Base-by-base conservation (phyloP, 2,329 filamentous ascomycete species). In the Fusarium beomiforme region DNA sequence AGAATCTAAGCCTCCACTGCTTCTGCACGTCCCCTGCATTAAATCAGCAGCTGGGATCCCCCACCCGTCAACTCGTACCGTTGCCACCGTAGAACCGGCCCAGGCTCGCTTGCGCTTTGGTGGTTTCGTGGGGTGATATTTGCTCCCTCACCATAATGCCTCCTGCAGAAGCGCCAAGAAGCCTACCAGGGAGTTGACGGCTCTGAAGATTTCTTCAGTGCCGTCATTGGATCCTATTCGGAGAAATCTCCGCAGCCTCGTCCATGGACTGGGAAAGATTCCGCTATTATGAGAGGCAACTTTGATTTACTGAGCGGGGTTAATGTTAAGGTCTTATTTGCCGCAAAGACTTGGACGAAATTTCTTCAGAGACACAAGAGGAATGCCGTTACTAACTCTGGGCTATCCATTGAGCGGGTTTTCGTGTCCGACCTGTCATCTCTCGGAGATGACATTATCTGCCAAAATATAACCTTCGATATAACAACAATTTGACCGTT, bases 41-140 rank as follows among this genome's bases (percentile, higher is more conserved):
- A 69, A 61, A 67, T 63, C 66, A 76, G 72, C 64, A 70, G 63
- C 53, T 67, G 54, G 70, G 60, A 70, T 68, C 71, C 47, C 74
- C 64, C 63, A 54, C 69, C 65, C 58, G 50, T 58, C 55, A 65
- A 62, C 66, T 75, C 72, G 67, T 67, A 76, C 74, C 75, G 75
- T 69, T 50, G 54, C 66, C 74, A 76, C 73, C 75, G 75, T 51
- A 63, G 59, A 59, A 42, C 71, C 50, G 67, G 72, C 60, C 63
- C 47, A 64, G 55, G 69, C 72, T 76, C 72, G 74, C 74, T 76
- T 76, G 56, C 50, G 42, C 14, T 61, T 61, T 70, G 44, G 44
- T 50, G 69, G 74, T 76, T 74, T 76, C 72, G 71, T 76, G 66
- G 71, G 72, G 72, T 73, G 74, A 74, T 74, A 65, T 68, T 65